Conservation (phyloP, 2,329 filamentous ascomycete genomes). For the Trichophyton verrucosum region DNA sequence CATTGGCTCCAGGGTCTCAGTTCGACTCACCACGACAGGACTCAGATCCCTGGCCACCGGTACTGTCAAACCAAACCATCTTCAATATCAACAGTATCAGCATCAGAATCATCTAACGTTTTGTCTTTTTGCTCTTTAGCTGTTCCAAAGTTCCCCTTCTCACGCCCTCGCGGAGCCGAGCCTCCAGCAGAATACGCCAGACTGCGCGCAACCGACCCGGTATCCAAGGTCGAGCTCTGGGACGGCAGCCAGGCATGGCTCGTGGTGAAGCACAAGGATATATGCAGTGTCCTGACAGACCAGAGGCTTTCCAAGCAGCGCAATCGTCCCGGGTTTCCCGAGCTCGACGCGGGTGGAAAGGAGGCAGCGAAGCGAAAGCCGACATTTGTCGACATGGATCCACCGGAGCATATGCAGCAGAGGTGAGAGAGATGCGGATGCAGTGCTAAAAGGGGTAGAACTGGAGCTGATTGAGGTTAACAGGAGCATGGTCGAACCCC, state of each 20-base stretch:
- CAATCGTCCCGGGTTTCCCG: conserved; percentile 35
- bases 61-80: background rate
- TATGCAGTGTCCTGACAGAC: conserved; percentile 35
- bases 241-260: conserved; percentile 40
- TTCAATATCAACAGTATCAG: background rate
- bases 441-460: background rate
- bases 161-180: conserved; percentile 28
- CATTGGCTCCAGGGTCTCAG: background rate
- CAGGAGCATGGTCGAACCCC: conserved; percentile 36
- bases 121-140: background rate
- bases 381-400: conserved; percentile 42
- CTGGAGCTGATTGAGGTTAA: background rate
- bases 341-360: conserved; percentile 37
- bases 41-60: background rate
- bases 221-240: conserved; percentile 37
- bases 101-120: no score
- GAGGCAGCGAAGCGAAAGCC: conserved; percentile 38
- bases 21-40: background rate
- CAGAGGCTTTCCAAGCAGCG: conserved; percentile 37
- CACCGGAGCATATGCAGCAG: conserved; percentile 37
- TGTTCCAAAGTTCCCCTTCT: conserved; percentile 28
- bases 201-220: conserved; percentile 33
- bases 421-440: conserved; percentile 19
- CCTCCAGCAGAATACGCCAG: conserved; percentile 36
- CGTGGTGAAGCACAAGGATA: conserved; percentile 38